Evolutionary conservation across 306 rosid species (phyloP).

Genomic region (Casuarina glauca): DNA sequence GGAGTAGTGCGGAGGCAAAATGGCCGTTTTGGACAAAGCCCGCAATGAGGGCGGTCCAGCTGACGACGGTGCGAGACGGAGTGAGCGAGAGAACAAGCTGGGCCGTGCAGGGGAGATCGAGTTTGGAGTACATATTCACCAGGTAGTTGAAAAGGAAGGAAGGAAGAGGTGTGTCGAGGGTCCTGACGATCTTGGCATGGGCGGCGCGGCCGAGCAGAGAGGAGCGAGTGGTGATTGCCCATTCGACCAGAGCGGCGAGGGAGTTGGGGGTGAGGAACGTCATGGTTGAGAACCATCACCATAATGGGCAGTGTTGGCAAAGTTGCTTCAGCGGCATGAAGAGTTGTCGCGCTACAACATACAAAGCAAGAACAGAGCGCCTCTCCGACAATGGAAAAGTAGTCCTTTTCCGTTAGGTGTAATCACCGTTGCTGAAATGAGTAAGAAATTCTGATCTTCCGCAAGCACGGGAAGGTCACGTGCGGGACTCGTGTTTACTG

Average conservation of each 20-base stretch:
- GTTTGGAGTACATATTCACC: constrained; percentile 87
- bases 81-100: constrained; percentile 58
- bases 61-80: constrained; percentile 66
- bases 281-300: constrained; percentile 37
- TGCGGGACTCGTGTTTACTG: not conserved
- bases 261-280: constrained; percentile 41
- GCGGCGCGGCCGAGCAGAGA: constrained; percentile 56
- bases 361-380: too few relatives aligned
- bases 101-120: constrained; percentile 64
- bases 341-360: not conserved
- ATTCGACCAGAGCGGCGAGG: constrained; percentile 57
- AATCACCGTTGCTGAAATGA: too few relatives aligned
- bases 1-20: constrained; percentile 46
- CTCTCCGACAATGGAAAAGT: too few relatives aligned
- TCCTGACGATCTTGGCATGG: constrained; percentile 67
- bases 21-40: constrained; percentile 71
- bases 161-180: constrained; percentile 52
- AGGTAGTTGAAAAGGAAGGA: constrained; percentile 75
- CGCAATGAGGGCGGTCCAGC: constrained; percentile 85
- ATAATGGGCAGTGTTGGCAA: constrained; percentile 14
- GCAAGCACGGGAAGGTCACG: too few relatives aligned
- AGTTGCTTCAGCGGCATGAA: constrained; percentile 21
- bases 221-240: constrained; percentile 49
- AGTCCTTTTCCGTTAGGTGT: too few relatives aligned
- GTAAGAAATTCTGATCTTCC: too few relatives aligned